A percentile compares a stretch with the other conserved stretches of the same genome.
These are phyloP conservation scores for Chrysopogon serrulatus DNA, from an alignment of 176 grass and related monocot species.

Conservation along the genomic window DNA sequence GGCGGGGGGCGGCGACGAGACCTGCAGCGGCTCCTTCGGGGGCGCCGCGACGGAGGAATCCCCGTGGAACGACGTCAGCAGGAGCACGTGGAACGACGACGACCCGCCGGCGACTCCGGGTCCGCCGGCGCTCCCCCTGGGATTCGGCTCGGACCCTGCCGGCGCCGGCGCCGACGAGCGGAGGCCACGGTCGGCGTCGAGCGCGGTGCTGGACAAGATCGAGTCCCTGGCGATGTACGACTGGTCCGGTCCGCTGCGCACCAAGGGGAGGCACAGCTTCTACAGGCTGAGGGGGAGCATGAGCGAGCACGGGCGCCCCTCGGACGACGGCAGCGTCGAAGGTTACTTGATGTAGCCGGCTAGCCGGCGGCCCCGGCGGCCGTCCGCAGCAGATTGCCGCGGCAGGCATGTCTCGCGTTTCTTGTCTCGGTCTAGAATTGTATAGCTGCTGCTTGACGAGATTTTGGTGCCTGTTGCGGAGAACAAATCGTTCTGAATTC, in stretches of 20 bases:
- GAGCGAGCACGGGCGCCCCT: constrained; percentile 80
- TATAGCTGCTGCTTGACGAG: constrained; percentile 34
- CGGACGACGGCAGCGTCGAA: constrained; percentile 42
- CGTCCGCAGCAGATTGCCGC: not conserved
- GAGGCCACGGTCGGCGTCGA: constrained; percentile 69
- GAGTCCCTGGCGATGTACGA: constrained; percentile 66
- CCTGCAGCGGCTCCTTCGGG: constrained; percentile 56
- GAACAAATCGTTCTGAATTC: constrained; percentile 31
- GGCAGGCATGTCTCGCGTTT: not conserved
- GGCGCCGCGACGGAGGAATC: constrained; percentile 60
- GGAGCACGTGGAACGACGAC: constrained; percentile 44
- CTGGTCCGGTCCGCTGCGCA: constrained; percentile 79
- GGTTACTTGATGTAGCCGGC: constrained; percentile 39
- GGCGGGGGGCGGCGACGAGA: constrained; percentile 55
- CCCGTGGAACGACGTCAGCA: constrained; percentile 44
- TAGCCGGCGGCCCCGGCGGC: not conserved
- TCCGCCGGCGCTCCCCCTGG: constrained; percentile 36
- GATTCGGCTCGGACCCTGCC: constrained; percentile 55
- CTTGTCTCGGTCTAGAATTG: constrained; percentile 7
- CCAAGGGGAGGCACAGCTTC: constrained; percentile 52
- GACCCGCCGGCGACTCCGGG: constrained; percentile 13
- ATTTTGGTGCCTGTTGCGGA: constrained; percentile 32
- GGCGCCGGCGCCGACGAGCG: constrained; percentile 42
- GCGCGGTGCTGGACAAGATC: constrained; percentile 45
- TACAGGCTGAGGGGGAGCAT: constrained; percentile 85